phyloP scores from a whole-genome alignment of 2,329 filamentous ascomycete species.

The Penicillium sp. region DNA sequence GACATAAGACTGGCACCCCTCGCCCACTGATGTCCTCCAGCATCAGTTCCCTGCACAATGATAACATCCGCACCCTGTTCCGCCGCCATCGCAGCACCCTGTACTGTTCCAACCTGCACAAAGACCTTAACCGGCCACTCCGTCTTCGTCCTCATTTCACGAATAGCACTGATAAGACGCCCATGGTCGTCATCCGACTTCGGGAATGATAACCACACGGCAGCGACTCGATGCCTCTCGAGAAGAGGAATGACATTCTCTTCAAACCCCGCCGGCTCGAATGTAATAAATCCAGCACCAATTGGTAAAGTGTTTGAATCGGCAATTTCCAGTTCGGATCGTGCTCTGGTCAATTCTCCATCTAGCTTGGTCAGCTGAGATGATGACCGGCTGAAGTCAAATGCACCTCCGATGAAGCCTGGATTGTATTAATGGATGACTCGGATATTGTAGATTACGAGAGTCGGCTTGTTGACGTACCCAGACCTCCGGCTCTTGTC shows the following conservation, averaged over 20 bases:
- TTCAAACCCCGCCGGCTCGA: constrained; percentile 31
- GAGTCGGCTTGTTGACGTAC: constrained; percentile 4
- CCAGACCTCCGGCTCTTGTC: constrained; percentile 18
- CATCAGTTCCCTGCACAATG: constrained; percentile 61
- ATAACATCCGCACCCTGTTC: constrained; percentile 54
- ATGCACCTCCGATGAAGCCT: constrained; percentile 23
- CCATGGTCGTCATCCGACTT: constrained; percentile 36
- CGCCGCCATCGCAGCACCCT: constrained; percentile 47
- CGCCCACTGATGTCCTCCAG: constrained; percentile 59
- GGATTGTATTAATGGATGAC: not conserved
- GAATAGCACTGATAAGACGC: constrained; percentile 27
- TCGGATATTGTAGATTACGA: not conserved
- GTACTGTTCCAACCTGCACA: constrained; percentile 59
- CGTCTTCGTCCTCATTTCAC: constrained; percentile 28
- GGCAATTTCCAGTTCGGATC: constrained; percentile 3
- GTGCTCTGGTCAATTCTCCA: constrained; percentile 8
- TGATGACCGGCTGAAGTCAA: constrained; percentile 16
- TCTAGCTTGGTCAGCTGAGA: constrained; percentile 16
- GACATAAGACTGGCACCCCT: constrained; percentile 53
- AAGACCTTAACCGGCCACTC: constrained; percentile 48
- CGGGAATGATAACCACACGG: constrained; percentile 65
- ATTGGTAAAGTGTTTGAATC: constrained; percentile 43
- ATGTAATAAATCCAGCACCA: constrained; percentile 61
- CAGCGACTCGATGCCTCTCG: constrained; percentile 51
- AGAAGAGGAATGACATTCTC: constrained; percentile 49